Evolutionary conservation across 2,329 filamentous ascomycete genomes (phyloP).

Genomic region (Monosporascus cannonballus): DNA sequence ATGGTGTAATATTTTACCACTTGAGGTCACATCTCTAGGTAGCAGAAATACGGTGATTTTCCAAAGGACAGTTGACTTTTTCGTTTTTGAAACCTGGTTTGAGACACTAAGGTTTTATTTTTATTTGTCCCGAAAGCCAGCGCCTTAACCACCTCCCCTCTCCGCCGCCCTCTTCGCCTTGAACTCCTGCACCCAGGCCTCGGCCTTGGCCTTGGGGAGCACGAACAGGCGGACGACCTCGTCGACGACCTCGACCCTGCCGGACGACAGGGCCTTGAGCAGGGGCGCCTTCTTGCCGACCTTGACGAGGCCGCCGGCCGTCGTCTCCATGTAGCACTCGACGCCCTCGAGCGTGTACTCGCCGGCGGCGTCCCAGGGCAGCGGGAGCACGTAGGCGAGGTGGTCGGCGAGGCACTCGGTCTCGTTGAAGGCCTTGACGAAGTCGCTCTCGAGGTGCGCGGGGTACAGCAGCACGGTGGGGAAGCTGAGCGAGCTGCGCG

Average conservation of each 20-base stretch:
- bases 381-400: conserved; percentile 76
- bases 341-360: conserved; percentile 63
- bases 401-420: conserved; percentile 69
- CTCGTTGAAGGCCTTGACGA: conserved; percentile 83
- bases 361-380: conserved; percentile 72
- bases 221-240: conserved; percentile 78
- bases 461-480: conserved; percentile 85
- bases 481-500: conserved; percentile 65
- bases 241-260: conserved; percentile 82
- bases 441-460: conserved; percentile 73
- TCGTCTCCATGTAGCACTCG: conserved; percentile 87
- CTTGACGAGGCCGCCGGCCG: conserved; percentile 74
- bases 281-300: conserved; percentile 79
- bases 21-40: too few relatives aligned
- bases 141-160: conserved; percentile 24
- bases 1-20: too few relatives aligned
- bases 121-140: conserved; percentile 2
- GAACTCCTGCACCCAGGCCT: conserved; percentile 76
- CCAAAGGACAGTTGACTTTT: neutral
- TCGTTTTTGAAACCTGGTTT: too few relatives aligned
- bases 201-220: conserved; percentile 64
- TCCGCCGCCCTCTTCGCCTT: conserved; percentile 64
- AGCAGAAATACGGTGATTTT: neutral
- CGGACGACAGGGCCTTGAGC: conserved; percentile 66
- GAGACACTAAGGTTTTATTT: neutral